Base-by-base conservation (phyloP, 2,329 filamentous ascomycete genomes). In the Fusarium torulosum region DNA sequence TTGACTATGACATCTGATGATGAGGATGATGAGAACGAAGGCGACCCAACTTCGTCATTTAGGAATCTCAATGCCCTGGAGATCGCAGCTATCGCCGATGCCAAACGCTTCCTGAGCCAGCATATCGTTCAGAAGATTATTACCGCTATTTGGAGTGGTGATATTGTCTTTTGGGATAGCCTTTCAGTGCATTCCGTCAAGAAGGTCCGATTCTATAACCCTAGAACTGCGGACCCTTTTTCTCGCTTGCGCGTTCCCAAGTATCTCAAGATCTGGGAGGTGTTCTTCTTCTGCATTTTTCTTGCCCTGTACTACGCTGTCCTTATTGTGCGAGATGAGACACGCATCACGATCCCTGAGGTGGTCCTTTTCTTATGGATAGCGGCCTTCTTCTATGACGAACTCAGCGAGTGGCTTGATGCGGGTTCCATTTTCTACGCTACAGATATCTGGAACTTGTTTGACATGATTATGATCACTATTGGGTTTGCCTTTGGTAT, bases 401-500 rank as follows among this genome's bases (percentile, higher is more conserved):
- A 94, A 78, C 82, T 96, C 58, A 91, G 91, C 72, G 93, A 96
- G 72, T 93, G 93, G 81, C 85, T 89, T 52, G 93, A 97, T 80
- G 93, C 94, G 1, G 94, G 94, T 0, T 90, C 92, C 31, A 87
- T 94, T 37, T 96, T 97, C 73, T 96, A 96, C 74, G 87, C 91
- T 7, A 89, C 91, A 10, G 92, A 96, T 73, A 90, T 96, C 50
- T 96, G 91, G 92, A 92, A 91, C 67, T 75, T 91, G 41, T 92
- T 91, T 80, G 89, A 89, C 74, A 79, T 92, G 75, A 85, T 87
- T 63, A 95, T 95, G 77, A 93, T 96, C 50, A 79, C 86, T 19
- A 91, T 92, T 47, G 91, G 90, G 2, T 79, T 90, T 50, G 80
- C 87, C 2, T 97, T 95, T 80, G 87, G 92, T 50, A 78, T 90